Percentiles rank a stretch among this genome's conserved stretches.
phyloP scores from a whole-genome alignment of 768 basidiomycete genomes.

The Xanthoconium purpureum region DNA sequence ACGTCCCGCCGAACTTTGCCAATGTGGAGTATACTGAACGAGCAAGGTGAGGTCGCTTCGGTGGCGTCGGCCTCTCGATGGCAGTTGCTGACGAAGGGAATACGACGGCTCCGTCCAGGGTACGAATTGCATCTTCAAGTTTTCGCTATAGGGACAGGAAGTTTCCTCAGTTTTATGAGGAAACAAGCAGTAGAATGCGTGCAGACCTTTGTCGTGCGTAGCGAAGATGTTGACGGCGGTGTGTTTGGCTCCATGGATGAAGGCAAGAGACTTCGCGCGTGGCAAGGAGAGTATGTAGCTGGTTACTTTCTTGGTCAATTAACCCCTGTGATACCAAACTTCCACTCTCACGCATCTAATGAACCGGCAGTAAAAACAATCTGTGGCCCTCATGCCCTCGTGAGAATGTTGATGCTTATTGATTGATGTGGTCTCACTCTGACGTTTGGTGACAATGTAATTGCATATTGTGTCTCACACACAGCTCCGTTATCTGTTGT shows the following conservation, averaged over 20 bases:
- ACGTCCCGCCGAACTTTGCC: constrained; percentile 70
- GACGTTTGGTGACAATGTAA: background rate
- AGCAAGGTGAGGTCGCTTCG: constrained; percentile 53
- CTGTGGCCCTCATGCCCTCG: no score
- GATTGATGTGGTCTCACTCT: no score
- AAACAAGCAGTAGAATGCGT: background rate
- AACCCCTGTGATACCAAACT: no score
- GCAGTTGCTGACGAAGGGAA: constrained; percentile 30
- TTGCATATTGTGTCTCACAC: background rate
- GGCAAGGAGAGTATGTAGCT: no score
- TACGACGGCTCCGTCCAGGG: constrained; percentile 61
- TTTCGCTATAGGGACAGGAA: constrained; percentile 51
- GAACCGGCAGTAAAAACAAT: no score
- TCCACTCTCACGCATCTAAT: no score
- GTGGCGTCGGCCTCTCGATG: constrained; percentile 35
- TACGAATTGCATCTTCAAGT: constrained; percentile 76
- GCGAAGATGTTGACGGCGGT: constrained; percentile 18
- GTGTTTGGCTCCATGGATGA: constrained; percentile 15
- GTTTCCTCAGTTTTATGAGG: background rate
- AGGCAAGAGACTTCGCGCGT: no score
- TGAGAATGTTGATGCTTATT: no score
- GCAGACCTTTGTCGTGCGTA: constrained; percentile 45
- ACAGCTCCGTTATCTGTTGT: no score
- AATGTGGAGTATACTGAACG: constrained; percentile 75
- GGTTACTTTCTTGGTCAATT: no score